Conservation (phyloP, 495 filamentous ascomycete genomes). For the Lasiosphaeria hispida region DNA sequence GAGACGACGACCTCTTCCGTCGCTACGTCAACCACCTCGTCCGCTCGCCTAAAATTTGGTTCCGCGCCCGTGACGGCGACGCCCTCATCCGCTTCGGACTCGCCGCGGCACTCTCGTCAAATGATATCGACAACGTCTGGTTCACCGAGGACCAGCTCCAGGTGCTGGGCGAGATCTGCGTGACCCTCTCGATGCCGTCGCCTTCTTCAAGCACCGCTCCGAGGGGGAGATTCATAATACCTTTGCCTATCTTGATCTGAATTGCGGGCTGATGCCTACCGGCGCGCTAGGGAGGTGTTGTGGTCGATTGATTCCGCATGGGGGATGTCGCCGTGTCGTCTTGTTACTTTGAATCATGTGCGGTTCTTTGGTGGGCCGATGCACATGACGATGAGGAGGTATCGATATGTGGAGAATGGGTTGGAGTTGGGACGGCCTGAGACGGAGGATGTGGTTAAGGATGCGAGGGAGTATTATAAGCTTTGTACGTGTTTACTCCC, state of each 20-base stretch:
- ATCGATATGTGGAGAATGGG: slow-evolving; percentile 26
- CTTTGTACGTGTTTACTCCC: slow-evolving; percentile 14
- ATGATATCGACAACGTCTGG: slow-evolving; percentile 20
- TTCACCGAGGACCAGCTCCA: slow-evolving; percentile 22
- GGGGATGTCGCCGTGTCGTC: not conserved
- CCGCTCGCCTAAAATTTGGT: slow-evolving; percentile 22
- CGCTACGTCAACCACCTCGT: slow-evolving; percentile 22
- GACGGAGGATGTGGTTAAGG: slow-evolving; percentile 14
- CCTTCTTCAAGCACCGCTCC: slow-evolving; percentile 26
- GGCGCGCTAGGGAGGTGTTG: slow-evolving; percentile 18
- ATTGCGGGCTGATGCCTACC: slow-evolving; percentile 10
- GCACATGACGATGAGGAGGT: slow-evolving; percentile 26
- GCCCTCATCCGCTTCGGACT: slow-evolving; percentile 18
- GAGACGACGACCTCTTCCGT: slow-evolving; percentile 17
- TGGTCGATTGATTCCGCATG: slow-evolving; percentile 22
- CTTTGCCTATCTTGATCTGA: slow-evolving; percentile 17
- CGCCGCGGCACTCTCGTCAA: slow-evolving; percentile 18
- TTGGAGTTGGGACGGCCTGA: slow-evolving; percentile 18
- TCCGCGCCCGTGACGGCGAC: slow-evolving; percentile 25
- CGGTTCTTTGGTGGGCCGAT: slow-evolving; percentile 24
- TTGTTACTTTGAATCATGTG: slow-evolving; percentile 17
- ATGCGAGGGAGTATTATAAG: slow-evolving; percentile 19
- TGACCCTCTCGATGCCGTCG: slow-evolving; percentile 22
- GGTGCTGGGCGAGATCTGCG: slow-evolving; percentile 18
- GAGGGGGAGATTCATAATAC: slow-evolving; percentile 28